Base-by-base conservation (phyloP, 208 protist species). In the Wallacemonas sp. region DNA sequence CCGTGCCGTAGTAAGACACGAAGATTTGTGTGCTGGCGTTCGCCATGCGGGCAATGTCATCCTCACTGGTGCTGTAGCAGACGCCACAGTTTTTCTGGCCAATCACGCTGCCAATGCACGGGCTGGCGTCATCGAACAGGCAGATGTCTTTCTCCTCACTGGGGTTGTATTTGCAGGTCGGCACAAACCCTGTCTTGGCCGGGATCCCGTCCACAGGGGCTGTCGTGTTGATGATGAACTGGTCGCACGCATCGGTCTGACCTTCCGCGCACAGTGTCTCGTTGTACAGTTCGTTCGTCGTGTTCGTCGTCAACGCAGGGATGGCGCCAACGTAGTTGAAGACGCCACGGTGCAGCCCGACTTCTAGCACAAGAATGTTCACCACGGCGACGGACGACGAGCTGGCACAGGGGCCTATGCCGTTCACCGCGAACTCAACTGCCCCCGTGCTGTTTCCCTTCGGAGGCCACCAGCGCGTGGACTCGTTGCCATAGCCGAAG, bases 1-100 rank as follows among this genome's bases (percentile, higher is more conserved):
- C 91, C 0, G 87, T 91, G 53, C 91, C 91, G 37, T 87, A 77
- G 73, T 94, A 96, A 0, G 85, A 88, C 21, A 70, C 61, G 81
- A 79, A 91, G 19, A 95, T 66, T 10, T 71, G 71, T 55, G 92
- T 26, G 3, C 57, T 45, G 1, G 73, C 30, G 17, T 67, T 63
- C 3, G 64, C 30, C 8, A 90, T 32, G 30, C 17, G 15, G 5
- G 50, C 50, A 3, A 57, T 37, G n/a, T 57, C 50, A 2, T 48
- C 44, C 9, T 57, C 48, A 4, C 74, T 44, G 50, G 66, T 48
- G 17, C 2, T 44, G 59, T 73, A 76, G 69, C 84, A 92, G 8
- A 53, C 21, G 22, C 72, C 91, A 66, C 91, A 96, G 71, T 96
- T 96, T 58, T 87, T 82, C 32, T 73, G 41, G 17, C 87, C 87